Base-by-base conservation (phyloP, 768 basidiomycete genomes). In the Trametes cubensis region DNA sequence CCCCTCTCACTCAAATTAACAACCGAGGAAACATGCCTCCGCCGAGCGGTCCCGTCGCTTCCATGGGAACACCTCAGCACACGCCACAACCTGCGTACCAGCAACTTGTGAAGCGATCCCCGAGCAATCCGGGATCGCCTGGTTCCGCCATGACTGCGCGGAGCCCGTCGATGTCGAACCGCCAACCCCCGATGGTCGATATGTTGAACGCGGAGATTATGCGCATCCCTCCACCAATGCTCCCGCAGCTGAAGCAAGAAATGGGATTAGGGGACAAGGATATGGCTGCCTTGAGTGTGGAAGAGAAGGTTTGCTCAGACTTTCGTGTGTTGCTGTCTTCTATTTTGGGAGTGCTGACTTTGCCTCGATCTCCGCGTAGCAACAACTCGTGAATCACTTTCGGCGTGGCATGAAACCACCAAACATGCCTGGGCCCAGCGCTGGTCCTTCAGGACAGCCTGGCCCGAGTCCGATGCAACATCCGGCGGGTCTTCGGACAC, bases 51-150 rank as follows among this genome's bases (percentile, higher is more conserved):
- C 75, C 65, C 17, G 73, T 69, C 58, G 72, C 67, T 18, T 70
- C 74, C 66, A 77, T 77, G 38, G 78, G 77, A 34, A 72, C 79
- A 53, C 76, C 74, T 46, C 69, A 76, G 23, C 71, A 71, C 30
- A 76, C 78, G 0, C 78, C 81, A 47, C 78, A 81, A 13, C 77
- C 75, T 23, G 62, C 70, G 10, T 84, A 79, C 63, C 78, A 76
- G 44, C 80, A 77, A 62, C 68, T 77, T 17, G 55, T 58, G 10
- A 81, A 79, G 3, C 78, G 85, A 51, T 83, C 88, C 6, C 83
- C 84, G 5, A 89, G 88, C 69, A 80, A 87, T 42, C 80, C 87
- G 41, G 81, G 73, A 4, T 81, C 84, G 0, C 85, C 86, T 0
- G 77, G 73, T 17, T 76, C 79, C 7, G 74, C 83, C 72, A 76